phyloP scores from a whole-genome alignment of 2,329 filamentous ascomycete genomes.

The Cladosporium sphaerospermum region DNA sequence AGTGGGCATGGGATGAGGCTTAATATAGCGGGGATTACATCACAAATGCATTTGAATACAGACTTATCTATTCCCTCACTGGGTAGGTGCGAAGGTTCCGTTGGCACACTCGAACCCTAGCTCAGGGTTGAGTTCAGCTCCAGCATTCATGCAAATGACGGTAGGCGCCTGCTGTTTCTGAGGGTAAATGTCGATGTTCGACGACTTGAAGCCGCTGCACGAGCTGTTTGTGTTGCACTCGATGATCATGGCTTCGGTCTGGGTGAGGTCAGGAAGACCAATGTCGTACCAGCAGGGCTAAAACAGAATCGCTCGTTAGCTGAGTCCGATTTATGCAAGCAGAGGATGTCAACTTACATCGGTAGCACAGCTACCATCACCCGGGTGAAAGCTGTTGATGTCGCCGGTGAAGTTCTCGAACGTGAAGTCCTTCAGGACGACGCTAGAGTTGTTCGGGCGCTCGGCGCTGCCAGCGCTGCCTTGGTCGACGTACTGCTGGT shows the following conservation, averaged over 20 bases:
- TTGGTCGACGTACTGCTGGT: conserved; percentile 36
- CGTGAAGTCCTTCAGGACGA: conserved; percentile 39
- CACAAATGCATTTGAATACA: too few species aligned
- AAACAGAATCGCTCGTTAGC: neutral
- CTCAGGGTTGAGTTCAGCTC: conserved; percentile 17
- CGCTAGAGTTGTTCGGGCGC: conserved; percentile 35
- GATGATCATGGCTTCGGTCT: conserved; percentile 38
- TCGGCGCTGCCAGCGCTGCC: conserved; percentile 25
- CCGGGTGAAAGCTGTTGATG: conserved; percentile 38
- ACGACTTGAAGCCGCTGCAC: conserved; percentile 27
- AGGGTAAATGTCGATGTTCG: conserved; percentile 20
- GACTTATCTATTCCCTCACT: neutral
- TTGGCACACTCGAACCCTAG: conserved; percentile 22
- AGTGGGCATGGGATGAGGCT: neutral
- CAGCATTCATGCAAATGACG: conserved; percentile 21
- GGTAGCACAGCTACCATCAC: conserved; percentile 39
- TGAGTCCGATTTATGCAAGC: neutral
- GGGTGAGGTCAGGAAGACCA: conserved; percentile 33
- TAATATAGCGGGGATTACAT: too few species aligned
- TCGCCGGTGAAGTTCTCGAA: conserved; percentile 38
- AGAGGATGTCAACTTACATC: conserved; percentile 17
- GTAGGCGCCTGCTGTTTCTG: conserved; percentile 16
- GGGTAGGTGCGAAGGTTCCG: conserved; percentile 16
- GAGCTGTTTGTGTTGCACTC: conserved; percentile 38
- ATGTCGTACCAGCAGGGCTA: conserved; percentile 41